Conservation (phyloP, 202 grass and related monocot species). For the Thinopyrum obtusiflorum region DNA sequence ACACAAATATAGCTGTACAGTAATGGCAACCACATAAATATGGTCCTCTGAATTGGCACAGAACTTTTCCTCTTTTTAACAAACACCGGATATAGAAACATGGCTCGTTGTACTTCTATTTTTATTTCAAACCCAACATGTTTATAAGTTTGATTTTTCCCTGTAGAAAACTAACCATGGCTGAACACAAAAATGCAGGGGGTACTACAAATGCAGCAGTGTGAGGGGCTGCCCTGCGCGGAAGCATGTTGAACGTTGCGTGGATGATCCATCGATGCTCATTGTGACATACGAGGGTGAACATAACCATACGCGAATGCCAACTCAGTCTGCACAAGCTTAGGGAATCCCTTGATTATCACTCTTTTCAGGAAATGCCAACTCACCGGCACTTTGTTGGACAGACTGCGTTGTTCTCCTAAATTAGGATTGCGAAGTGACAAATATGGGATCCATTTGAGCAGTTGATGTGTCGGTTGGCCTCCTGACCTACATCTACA, state of each 20-base stretch:
- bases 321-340: slow-evolving; percentile 54
- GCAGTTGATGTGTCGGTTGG: slow-evolving; percentile 27
- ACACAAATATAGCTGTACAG: slow-evolving; percentile 32
- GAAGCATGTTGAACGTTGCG: slow-evolving; percentile 91
- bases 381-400: neutral
- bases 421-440: slow-evolving; percentile 24
- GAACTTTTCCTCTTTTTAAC: slow-evolving; percentile 14
- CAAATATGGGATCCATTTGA: slow-evolving; percentile 5
- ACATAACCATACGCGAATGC: slow-evolving; percentile 71
- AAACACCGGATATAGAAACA: slow-evolving; percentile 4
- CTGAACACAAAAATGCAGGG: slow-evolving; percentile 54
- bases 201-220: slow-evolving; percentile 98
- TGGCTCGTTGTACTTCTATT: neutral
- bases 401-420: neutral
- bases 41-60: neutral
- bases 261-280: slow-evolving; percentile 90
- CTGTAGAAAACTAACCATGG: neutral
- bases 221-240: slow-evolving; percentile 90
- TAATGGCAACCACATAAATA: slow-evolving; percentile 37
- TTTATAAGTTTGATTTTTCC: neutral
- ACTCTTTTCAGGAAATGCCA: slow-evolving; percentile 3
- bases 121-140: neutral
- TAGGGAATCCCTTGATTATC: slow-evolving; percentile 13
- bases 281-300: slow-evolving; percentile 97
- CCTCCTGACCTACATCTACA: slow-evolving; percentile 32